Evolutionary conservation across 2,329 filamentous ascomycete species (phyloP).

Genomic region (Neurospora sp.): DNA sequence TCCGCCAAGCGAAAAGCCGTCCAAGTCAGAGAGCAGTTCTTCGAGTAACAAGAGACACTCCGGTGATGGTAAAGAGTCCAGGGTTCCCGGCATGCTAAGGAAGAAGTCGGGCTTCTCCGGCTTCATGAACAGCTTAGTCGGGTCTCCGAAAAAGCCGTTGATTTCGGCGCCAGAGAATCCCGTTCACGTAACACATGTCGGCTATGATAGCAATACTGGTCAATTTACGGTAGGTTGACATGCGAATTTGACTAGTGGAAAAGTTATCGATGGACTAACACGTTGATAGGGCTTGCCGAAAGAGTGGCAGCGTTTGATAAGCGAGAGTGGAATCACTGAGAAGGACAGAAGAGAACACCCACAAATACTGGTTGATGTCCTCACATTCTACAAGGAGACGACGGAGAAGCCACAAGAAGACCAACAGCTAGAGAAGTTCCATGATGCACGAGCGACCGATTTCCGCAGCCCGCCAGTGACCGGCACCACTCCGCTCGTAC

Average conservation of each 20-base stretch:
- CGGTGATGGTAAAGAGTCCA: slow-evolving; percentile 61
- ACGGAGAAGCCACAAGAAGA: slow-evolving; percentile 72
- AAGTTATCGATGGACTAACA: slow-evolving; percentile 9
- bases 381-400: slow-evolving; percentile 95
- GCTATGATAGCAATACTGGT: slow-evolving; percentile 91
- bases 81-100: slow-evolving; percentile 48
- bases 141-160: slow-evolving; percentile 79
- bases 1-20: slow-evolving; percentile 38
- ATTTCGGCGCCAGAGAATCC: slow-evolving; percentile 98
- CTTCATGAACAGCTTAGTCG: slow-evolving; percentile 74
- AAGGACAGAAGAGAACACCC: slow-evolving; percentile 94
- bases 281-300: slow-evolving; percentile 71
- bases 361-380: slow-evolving; percentile 89
- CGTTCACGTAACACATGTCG: slow-evolving; percentile 95
- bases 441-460: slow-evolving; percentile 62
- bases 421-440: slow-evolving; percentile 91
- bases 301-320: slow-evolving; percentile 94
- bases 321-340: slow-evolving; percentile 92
- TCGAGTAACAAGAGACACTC: slow-evolving; percentile 63
- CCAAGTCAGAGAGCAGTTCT: slow-evolving; percentile 35
- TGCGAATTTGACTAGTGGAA: slow-evolving; percentile 4
- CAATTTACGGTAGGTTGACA: slow-evolving; percentile 74
- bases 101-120: slow-evolving; percentile 87
- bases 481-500: slow-evolving; percentile 37
- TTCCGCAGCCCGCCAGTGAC: slow-evolving; percentile 22